Percentiles rank a stretch among this genome's conserved stretches.
Conservation (phyloP, 2,329 filamentous ascomycete species). For the Ophiostoma perfectum region DNA sequence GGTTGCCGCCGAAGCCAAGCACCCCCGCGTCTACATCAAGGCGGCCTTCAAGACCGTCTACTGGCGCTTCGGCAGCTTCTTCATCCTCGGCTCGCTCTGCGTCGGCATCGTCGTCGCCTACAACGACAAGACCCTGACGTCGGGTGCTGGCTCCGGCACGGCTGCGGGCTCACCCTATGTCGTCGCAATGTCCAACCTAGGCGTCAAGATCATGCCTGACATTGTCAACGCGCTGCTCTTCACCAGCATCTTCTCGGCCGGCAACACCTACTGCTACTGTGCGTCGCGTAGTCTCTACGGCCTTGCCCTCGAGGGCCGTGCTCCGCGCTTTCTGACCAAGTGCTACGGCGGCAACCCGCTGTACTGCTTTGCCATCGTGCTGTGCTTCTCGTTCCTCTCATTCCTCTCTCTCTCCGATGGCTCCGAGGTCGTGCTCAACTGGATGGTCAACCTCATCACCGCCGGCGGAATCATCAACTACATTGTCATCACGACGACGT, state of each 20-base stretch:
- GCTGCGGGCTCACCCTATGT: conserved; percentile 59
- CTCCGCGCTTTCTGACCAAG: conserved; percentile 36
- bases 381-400: conserved; percentile 36
- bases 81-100: conserved; percentile 59
- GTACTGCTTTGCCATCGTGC: conserved; percentile 36
- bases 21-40: conserved; percentile 61
- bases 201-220: conserved; percentile 61
- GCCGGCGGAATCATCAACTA: conserved; percentile 42
- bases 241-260: conserved; percentile 53
- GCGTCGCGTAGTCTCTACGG: conserved; percentile 39
- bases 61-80: conserved; percentile 65
- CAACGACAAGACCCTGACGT: conserved; percentile 42
- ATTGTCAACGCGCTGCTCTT: conserved; percentile 61
- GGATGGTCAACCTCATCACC: conserved; percentile 41
- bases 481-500: conserved; percentile 38
- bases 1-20: conserved; percentile 63
- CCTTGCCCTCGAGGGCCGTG: conserved; percentile 39
- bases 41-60: conserved; percentile 64
- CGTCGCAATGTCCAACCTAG: conserved; percentile 63
- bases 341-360: conserved; percentile 39
- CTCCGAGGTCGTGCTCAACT: conserved; percentile 37
- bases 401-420: conserved; percentile 39
- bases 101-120: conserved; percentile 64
- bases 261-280: conserved; percentile 54
- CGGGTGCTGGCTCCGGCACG: conserved; percentile 37